phyloP scores from a whole-genome alignment of 106 monocot species.

The Dendrobium chrysotoxum region DNA sequence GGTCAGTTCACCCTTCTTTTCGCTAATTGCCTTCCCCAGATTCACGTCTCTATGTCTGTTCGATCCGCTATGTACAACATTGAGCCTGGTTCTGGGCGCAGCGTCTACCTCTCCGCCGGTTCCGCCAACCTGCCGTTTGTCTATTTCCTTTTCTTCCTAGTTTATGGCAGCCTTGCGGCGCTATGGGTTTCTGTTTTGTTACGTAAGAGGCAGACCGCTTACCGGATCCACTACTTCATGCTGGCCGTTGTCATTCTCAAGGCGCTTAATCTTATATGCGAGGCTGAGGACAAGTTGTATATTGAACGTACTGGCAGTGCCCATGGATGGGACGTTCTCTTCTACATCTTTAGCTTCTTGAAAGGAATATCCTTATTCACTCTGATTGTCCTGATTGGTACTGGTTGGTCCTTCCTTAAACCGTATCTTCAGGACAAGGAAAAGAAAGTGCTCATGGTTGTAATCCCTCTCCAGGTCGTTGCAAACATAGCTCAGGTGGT shows the following conservation, averaged over 20 bases:
- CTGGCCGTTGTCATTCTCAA: slow-evolving; percentile 74
- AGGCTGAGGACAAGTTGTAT: slow-evolving; percentile 79
- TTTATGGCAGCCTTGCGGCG: slow-evolving; percentile 35
- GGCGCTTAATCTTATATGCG: slow-evolving; percentile 64
- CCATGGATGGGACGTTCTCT: slow-evolving; percentile 92
- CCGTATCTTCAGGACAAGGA: slow-evolving; percentile 74
- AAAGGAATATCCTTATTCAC: slow-evolving; percentile 83
- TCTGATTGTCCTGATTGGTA: slow-evolving; percentile 78
- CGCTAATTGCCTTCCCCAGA: slow-evolving; percentile 54
- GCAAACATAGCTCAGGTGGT: slow-evolving; percentile 78
- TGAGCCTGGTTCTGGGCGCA: slow-evolving; percentile 27
- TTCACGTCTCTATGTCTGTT: slow-evolving; percentile 52
- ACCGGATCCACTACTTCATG: slow-evolving; percentile 88
- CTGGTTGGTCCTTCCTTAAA: slow-evolving; percentile 91
- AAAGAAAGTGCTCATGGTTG: slow-evolving; percentile 82
- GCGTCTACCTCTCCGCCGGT: slow-evolving; percentile 64
- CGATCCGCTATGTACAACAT: slow-evolving; percentile 74
- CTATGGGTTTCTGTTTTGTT: slow-evolving; percentile 50
- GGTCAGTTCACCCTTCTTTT: slow-evolving; percentile 81
- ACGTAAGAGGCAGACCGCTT: slow-evolving; percentile 44
- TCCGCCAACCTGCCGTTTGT: slow-evolving; percentile 43
- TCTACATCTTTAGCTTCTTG: slow-evolving; percentile 89
- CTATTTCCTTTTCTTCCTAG: slow-evolving; percentile 50
- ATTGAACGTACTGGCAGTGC: slow-evolving; percentile 70
- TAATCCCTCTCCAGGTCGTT: slow-evolving; percentile 78